Evolutionary conservation across 2,329 filamentous ascomycete species (phyloP).

Genomic region (Pseudofabraea citricarpa): DNA sequence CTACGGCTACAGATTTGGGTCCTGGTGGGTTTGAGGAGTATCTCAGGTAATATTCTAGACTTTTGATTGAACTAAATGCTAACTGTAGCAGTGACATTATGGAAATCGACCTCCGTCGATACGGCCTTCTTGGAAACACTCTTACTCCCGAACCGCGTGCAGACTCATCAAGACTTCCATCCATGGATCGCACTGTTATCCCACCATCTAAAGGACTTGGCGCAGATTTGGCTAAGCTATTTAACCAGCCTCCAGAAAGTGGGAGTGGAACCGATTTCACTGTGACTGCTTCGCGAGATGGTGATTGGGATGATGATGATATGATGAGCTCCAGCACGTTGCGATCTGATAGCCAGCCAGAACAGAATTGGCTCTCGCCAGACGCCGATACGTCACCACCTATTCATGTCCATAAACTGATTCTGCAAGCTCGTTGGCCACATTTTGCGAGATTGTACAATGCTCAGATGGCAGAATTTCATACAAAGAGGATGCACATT

Average conservation of each 20-base stretch:
- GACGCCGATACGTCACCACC: conserved; percentile 68
- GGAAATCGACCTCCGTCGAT: conserved; percentile 86
- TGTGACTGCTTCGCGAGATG: conserved; percentile 82
- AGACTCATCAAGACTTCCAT: conserved; percentile 43
- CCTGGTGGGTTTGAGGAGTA: conserved; percentile 80
- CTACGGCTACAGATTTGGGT: conserved; percentile 57
- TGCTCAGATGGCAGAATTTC: conserved; percentile 94
- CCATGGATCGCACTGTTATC: conserved; percentile 39
- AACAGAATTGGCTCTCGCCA: conserved; percentile 50
- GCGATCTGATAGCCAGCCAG: conserved; percentile 34
- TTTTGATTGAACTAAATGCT: neutral
- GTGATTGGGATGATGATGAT: conserved; percentile 61
- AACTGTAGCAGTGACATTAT: conserved; percentile 65
- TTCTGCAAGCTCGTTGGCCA: conserved; percentile 91
- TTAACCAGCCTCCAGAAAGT: conserved; percentile 78
- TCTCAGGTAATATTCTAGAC: conserved; percentile 45
- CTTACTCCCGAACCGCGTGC: conserved; percentile 49
- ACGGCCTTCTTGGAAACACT: conserved; percentile 83
- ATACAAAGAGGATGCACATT: conserved; percentile 96
- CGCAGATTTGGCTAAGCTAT: conserved; percentile 77
- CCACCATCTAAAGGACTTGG: conserved; percentile 67
- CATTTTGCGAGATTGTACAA: conserved; percentile 91
- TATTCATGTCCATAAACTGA: conserved; percentile 93
- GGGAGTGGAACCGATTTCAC: conserved; percentile 88
- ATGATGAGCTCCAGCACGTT: conserved; percentile 46